Percentiles rank a stretch among this genome's conserved stretches.
phyloP scores from a whole-genome alignment of 1,284 basidiomycete genomes.

The Tylopilus sp. region DNA sequence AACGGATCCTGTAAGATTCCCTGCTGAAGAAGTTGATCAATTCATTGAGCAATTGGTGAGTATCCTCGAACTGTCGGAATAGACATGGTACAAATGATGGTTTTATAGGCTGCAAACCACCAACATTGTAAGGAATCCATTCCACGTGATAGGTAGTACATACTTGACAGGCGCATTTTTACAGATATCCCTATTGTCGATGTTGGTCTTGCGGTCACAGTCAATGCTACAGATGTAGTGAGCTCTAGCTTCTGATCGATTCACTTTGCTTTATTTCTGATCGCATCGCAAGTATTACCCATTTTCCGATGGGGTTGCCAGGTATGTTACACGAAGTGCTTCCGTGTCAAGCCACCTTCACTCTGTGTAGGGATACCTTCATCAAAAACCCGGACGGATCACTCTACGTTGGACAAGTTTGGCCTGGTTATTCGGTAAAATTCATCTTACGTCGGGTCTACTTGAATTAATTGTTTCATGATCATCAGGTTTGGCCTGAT shows the following conservation, averaged over 20 bases:
- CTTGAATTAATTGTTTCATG: not conserved
- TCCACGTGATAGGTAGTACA: not conserved
- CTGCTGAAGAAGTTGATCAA: slow-evolving; percentile 64
- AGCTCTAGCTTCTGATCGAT: slow-evolving; percentile 22
- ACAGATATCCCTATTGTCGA: slow-evolving; percentile 60
- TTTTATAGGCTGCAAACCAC: slow-evolving; percentile 48
- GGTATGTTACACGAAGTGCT: slow-evolving; percentile 39
- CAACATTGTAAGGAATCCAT: slow-evolving; percentile 50
- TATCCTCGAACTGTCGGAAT: slow-evolving; percentile 29
- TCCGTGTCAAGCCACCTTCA: not conserved
- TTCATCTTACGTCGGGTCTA: not conserved
- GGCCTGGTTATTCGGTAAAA: slow-evolving; percentile 63
- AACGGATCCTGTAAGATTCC: slow-evolving; percentile 72
- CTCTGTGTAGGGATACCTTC: slow-evolving; percentile 61
- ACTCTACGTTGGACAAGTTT: slow-evolving; percentile 76
- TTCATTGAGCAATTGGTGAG: slow-evolving; percentile 72
- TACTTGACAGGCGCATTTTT: not conserved
- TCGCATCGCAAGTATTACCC: too few species aligned
- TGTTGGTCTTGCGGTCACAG: slow-evolving; percentile 46
- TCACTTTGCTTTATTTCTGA: not conserved
- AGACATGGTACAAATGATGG: not conserved
- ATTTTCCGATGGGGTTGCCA: slow-evolving; percentile 45
- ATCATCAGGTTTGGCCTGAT: too few species aligned
- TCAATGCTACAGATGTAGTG: slow-evolving; percentile 55
- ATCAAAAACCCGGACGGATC: slow-evolving; percentile 76